Percentiles rank a stretch among this genome's conserved stretches.
phyloP scores from a whole-genome alignment of 805 yeast genomes.

The Hanseniaspora pseudoguilliermondii region DNA sequence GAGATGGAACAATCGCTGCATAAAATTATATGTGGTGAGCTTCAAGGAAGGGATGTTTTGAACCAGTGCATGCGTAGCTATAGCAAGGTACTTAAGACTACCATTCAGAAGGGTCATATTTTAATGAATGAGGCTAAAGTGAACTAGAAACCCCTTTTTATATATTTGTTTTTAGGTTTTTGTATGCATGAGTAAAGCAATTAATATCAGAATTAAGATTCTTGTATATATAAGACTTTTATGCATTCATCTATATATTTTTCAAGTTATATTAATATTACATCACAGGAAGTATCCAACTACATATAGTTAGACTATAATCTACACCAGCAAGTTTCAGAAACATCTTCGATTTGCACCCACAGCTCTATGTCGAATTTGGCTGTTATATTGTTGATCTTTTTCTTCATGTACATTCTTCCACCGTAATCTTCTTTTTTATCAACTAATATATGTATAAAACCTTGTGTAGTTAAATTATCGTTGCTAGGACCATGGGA shows the following conservation, averaged over 20 bases:
- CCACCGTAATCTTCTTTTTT: conserved; percentile 38
- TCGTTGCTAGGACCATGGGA: conserved; percentile 13
- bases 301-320: not conserved
- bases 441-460: conserved; percentile 8
- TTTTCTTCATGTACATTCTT: conserved; percentile 43
- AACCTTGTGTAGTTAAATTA: conserved; percentile 2
- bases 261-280: not conserved
- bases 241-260: too few species aligned
- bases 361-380: conserved; percentile 67
- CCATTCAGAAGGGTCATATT: conserved; percentile 21
- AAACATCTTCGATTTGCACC: conserved; percentile 21
- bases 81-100: conserved; percentile 33
- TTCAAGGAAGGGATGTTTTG: conserved; percentile 41
- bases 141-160: not conserved
- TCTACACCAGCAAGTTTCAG: conserved; percentile 13
- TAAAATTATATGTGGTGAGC: conserved; percentile 54
- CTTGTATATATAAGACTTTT: too few species aligned
- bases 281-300: not conserved
- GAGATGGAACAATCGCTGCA: conserved; percentile 56
- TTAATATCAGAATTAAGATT: too few species aligned
- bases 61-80: conserved; percentile 44
- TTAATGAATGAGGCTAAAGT: not conserved
- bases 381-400: conserved; percentile 56
- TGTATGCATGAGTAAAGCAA: not conserved
- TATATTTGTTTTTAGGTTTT: not conserved